Evolutionary conservation across 2,329 filamentous ascomycete species (phyloP).

Genomic region (Botrytis elliptica): DNA sequence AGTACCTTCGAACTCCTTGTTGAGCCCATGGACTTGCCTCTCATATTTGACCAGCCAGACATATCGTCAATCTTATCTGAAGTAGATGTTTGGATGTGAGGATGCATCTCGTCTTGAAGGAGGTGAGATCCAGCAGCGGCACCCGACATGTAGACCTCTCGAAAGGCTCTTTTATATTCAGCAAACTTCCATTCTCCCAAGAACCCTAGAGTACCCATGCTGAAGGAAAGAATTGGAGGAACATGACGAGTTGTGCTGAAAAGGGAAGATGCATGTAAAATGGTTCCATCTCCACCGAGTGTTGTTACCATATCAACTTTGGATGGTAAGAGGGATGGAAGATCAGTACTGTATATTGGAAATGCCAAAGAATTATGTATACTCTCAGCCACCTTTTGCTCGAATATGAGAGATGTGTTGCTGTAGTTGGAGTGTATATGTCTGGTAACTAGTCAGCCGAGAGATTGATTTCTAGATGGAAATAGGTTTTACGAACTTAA

Average conservation of each 20-base stretch:
- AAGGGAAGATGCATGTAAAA: slow-evolving; percentile 79
- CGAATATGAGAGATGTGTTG: slow-evolving; percentile 77
- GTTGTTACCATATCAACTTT: slow-evolving; percentile 90
- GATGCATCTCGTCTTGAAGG: slow-evolving; percentile 37
- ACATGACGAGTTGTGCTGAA: slow-evolving; percentile 81
- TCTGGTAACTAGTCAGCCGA: slow-evolving; percentile 41
- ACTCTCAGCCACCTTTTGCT: slow-evolving; percentile 68
- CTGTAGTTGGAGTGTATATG: slow-evolving; percentile 81
- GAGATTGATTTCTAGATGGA: neutral
- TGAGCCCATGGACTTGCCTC: slow-evolving; percentile 78
- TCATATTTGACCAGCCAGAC: slow-evolving; percentile 68
- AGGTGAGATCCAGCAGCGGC: slow-evolving; percentile 44
- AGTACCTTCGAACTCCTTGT: slow-evolving; percentile 76
- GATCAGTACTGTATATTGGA: slow-evolving; percentile 62
- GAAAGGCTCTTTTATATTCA: slow-evolving; percentile 88
- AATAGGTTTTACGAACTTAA: slow-evolving; percentile 33
- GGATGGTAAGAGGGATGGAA: slow-evolving; percentile 55
- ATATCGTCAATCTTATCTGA: slow-evolving; percentile 38
- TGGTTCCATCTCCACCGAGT: slow-evolving; percentile 89
- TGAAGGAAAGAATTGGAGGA: slow-evolving; percentile 89
- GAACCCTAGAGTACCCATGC: slow-evolving; percentile 95
- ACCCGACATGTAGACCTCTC: slow-evolving; percentile 87
- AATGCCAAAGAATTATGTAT: slow-evolving; percentile 71
- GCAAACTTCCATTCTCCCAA: slow-evolving; percentile 94
- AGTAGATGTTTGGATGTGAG: slow-evolving; percentile 30